Conservation (phyloP, 108 stramenopile genomes). For the Parietichytrium sp. region DNA sequence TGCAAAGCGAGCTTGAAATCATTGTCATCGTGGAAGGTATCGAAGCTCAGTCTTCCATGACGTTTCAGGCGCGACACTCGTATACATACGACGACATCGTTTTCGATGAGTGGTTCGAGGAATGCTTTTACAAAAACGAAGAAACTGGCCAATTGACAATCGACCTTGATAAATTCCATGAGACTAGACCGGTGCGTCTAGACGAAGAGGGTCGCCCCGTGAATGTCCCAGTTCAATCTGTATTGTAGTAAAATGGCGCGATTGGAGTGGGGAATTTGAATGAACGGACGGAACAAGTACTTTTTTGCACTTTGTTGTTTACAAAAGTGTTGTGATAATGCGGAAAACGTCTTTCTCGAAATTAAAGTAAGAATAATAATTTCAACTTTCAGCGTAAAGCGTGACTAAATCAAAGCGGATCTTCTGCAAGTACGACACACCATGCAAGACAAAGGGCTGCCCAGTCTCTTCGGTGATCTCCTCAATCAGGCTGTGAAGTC, state of each 20-base stretch:
- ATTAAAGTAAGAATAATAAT: not conserved
- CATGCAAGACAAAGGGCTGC: not conserved
- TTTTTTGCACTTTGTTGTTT: too few species aligned
- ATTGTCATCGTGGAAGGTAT: slow-evolving; percentile 39
- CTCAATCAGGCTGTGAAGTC: not conserved
- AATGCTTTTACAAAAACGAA: not conserved
- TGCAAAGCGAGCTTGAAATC: not conserved
- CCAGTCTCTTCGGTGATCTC: slow-evolving; percentile 1
- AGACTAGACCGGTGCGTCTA: slow-evolving; percentile 18
- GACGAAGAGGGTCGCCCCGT: not conserved
- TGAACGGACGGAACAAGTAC: too few species aligned
- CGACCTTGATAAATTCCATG: slow-evolving; percentile 8
- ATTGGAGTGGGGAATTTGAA: too few species aligned
- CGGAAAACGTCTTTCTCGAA: too few species aligned
- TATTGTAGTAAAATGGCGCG: not conserved
- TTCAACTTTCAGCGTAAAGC: not conserved
- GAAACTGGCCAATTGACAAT: not conserved
- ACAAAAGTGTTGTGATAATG: too few species aligned
- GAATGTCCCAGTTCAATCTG: not conserved
- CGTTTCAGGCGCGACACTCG: slow-evolving; percentile 37
- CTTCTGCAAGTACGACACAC: slow-evolving; percentile 1
- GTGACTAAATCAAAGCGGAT: not conserved
- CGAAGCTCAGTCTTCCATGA: slow-evolving; percentile 11
- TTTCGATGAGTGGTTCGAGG: slow-evolving; percentile 11
- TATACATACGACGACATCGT: slow-evolving; percentile 34